Base-by-base conservation (phyloP, 257 asterid species). In the Fraxinus quadrangulata region DNA sequence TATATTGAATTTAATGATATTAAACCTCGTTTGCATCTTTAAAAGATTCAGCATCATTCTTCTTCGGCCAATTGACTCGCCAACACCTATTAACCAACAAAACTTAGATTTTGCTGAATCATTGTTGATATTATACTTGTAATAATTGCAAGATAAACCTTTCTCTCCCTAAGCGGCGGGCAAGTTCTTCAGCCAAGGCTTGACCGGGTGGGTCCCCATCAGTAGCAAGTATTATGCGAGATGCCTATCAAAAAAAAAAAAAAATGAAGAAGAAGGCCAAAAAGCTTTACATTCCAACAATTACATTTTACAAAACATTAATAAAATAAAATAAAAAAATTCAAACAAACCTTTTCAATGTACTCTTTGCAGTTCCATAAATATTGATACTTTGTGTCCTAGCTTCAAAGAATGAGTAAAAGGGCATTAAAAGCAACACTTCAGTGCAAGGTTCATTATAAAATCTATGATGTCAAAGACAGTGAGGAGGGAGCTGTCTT, bases 1-100 rank as follows among this genome's bases (percentile, higher is more conserved):
- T 9, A 23, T 17, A 61, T 23, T 23, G 67, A 23, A 61, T 3
- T 21, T 23, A 56, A 31, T 30, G 39, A 72, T 71, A 74, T 13
- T 79, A 72, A 37, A 94, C 99, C 97, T 95, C 99, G 84, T 95
- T 95, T 81, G 99, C 98, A 88, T 95, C 99, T 89, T 95, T 95
- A 79, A 84, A 92, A 77, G 59, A 71, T 77, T 90, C 90, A 40
- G 61, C 68, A 31, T 87, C 89, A 72, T 84, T 88, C 88, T 89
- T 95, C 77, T 89, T 90, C 4, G 99, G 99, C 98, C 99, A 95
- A 86, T 82, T 89, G 70, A 95, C 90, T 77, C 98, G 88, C 99
- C 98, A 95, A 85, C 99, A 95, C 94, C 99, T 95, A 89, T 74
- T 68, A 75, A 84, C 21, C 83, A 82, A 75, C 72, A 68, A 82